These are phyloP conservation scores for Colletotrichum abscissum DNA, from an alignment of 2,329 filamentous ascomycete genomes.

Conservation along the genomic window DNA sequence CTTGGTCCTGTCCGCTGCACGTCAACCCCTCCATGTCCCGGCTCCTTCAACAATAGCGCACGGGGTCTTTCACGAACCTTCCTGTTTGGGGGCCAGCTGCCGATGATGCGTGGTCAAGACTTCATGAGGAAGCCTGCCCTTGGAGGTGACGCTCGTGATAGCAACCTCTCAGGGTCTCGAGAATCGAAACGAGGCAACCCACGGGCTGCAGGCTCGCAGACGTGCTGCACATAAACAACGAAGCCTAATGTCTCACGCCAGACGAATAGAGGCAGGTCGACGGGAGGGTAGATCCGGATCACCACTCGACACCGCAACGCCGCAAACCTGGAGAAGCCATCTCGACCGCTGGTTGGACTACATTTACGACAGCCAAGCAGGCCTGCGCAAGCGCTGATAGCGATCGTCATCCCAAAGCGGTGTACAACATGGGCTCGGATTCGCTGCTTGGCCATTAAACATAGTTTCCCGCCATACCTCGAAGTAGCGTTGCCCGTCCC, in stretches of 20 bases:
- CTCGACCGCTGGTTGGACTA: conserved; percentile 14
- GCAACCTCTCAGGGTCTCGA: background rate
- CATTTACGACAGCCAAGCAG: conserved; percentile 11
- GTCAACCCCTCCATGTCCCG: conserved; percentile 17
- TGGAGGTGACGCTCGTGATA: background rate
- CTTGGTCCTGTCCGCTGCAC: conserved; percentile 28
- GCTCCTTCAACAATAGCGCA: conserved; percentile 12
- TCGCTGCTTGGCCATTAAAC: conserved; percentile 11
- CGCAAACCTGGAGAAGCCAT: background rate
- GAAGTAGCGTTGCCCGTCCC: background rate
- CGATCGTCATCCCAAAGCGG: conserved; percentile 25
- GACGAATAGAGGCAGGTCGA: conserved; percentile 24
- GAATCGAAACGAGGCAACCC: background rate
- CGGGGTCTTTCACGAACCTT: conserved; percentile 25
- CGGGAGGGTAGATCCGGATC: conserved; percentile 3
- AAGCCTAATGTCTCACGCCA: conserved; percentile 28
- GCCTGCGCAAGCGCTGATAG: conserved; percentile 14
- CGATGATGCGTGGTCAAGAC: conserved; percentile 23
- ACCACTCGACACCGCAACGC: background rate
- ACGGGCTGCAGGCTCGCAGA: conserved; percentile 3
- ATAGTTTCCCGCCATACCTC: conserved; percentile 19
- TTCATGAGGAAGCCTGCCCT: background rate
- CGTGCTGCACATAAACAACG: background rate
- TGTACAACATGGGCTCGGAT: conserved; percentile 1
- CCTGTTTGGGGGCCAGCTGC: conserved; percentile 29